Base-by-base conservation (phyloP, 2,329 filamentous ascomycete species). In the Zelopaecilomyces penicillatus region DNA sequence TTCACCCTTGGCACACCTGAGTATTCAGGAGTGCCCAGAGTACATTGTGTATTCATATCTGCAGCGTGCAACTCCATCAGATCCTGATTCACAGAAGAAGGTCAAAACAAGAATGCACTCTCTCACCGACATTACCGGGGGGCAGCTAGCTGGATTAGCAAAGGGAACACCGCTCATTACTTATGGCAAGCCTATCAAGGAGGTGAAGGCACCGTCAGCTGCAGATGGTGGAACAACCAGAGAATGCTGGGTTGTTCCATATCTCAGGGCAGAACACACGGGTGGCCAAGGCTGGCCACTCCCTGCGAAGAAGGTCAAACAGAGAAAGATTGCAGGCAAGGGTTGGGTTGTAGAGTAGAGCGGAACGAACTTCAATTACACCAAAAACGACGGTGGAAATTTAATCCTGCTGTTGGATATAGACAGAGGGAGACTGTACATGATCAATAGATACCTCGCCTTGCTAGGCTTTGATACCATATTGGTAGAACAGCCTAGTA, bases 171-270 rank as follows among this genome's bases (percentile, higher is more conserved):
- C 89, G 40, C 68, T 98, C 43, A 64, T 97, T 26, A 78, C 78
- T 33, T 89, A 91, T 53, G 87, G 88, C 4, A 97, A 97, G 69
- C 91, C 93, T 1, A 82, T 96, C 59, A 93, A 93, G 54, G 90
- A 93, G 70, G 77, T 86, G 10, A 68, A 76, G 52, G 58, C 67
- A 41, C 63, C 66, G 35, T 65, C 61, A 39, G 57, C 60, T 28
- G 57, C 57, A 1, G 61, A 65, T 10, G 63, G 62, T 1, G 60
- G 59, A 27, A 68, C 60, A 48, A 66, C 66, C 50, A 76, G 90
- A 40, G 84, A 93, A 64, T 89, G 85, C 55, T 94, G 86, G 78
- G 85, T 95, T 3, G 78, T 91, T 52, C 83, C 90, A 39, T 84
- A 82, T 52, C 61, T 97, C 52, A 69, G 82, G 42, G 82, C 85